Conservation (phyloP, 495 filamentous ascomycete species). For the Aspergillus avenaceus region DNA sequence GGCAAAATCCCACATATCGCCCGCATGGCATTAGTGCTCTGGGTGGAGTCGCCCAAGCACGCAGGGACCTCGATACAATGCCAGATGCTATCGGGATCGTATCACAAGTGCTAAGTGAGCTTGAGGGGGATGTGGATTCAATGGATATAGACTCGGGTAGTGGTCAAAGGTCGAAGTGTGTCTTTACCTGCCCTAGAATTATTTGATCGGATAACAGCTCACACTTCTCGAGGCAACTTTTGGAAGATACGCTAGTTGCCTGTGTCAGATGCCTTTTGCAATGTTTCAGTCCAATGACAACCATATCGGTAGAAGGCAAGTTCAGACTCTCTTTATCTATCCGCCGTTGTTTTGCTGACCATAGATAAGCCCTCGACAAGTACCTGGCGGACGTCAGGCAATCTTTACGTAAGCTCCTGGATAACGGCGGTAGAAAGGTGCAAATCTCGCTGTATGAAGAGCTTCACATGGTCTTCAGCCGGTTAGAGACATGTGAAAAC, state of each 20-base stretch:
- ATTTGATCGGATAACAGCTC: not conserved
- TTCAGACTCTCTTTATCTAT: slow-evolving; percentile 5
- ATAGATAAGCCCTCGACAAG: slow-evolving; percentile 28
- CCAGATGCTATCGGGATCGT: slow-evolving; percentile 63
- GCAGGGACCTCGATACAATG: slow-evolving; percentile 64
- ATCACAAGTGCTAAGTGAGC: slow-evolving; percentile 51
- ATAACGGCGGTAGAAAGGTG: slow-evolving; percentile 35
- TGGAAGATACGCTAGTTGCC: slow-evolving; percentile 43
- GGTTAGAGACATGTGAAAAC: slow-evolving; percentile 25
- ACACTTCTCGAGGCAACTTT: slow-evolving; percentile 11
- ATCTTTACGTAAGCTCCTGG: slow-evolving; percentile 29
- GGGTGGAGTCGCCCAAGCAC: slow-evolving; percentile 62
- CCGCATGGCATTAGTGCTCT: slow-evolving; percentile 69
- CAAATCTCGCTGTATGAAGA: slow-evolving; percentile 42
- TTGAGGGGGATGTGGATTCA: slow-evolving; percentile 51
- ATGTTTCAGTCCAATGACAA: slow-evolving; percentile 35
- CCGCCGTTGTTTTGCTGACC: slow-evolving; percentile 11
- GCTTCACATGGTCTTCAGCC: slow-evolving; percentile 36
- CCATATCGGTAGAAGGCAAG: slow-evolving; percentile 29
- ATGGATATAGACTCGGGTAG: slow-evolving; percentile 65
- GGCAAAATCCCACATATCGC: slow-evolving; percentile 77
- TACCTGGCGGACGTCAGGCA: slow-evolving; percentile 30
- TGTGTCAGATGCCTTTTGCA: slow-evolving; percentile 43
- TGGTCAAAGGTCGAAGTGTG: slow-evolving; percentile 29
- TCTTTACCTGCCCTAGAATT: not conserved